These are phyloP conservation scores for Ambrosiella xylebori DNA, from an alignment of 2,329 filamentous ascomycete genomes.

Conservation along the genomic window DNA sequence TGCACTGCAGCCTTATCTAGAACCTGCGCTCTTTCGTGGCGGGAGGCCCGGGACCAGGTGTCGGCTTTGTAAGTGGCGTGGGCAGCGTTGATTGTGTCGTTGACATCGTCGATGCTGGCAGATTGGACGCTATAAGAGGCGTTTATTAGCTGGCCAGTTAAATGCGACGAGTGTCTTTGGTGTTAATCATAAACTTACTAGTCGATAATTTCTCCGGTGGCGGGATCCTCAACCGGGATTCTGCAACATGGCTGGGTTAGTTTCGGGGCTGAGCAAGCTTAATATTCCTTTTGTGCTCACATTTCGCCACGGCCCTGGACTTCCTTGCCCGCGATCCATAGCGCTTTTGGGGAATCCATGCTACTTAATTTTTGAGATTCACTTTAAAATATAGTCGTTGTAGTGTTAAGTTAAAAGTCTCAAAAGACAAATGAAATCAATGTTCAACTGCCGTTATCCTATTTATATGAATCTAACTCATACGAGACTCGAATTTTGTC, in stretches of 20 bases:
- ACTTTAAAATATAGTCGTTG: neutral
- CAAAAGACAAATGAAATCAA: neutral
- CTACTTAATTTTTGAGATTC: neutral
- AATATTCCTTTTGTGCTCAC: conserved; percentile 22
- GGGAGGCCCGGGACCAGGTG: conserved; percentile 26
- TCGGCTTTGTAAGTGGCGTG: conserved; percentile 26
- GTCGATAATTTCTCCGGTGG: conserved; percentile 34
- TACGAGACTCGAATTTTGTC: neutral
- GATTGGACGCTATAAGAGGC: conserved; percentile 4
- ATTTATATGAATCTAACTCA: neutral
- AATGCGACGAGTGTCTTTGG: neutral
- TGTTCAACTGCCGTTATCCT: neutral
- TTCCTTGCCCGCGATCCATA: conserved; percentile 18
- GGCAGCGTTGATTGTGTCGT: conserved; percentile 30
- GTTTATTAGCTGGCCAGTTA: neutral
- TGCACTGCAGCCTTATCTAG: conserved; percentile 29
- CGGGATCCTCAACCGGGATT: conserved; percentile 35
- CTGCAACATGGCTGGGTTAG: conserved; percentile 19
- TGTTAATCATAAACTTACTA: conserved; percentile 20
- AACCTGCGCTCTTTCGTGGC: conserved; percentile 23
- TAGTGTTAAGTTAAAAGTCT: neutral
- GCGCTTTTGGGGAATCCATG: neutral
- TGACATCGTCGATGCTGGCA: conserved; percentile 31
- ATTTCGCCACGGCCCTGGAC: conserved; percentile 25
- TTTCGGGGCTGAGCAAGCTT: neutral